Evolutionary conservation across 345 rosid species (phyloP).

Genomic region (sweet orange (Citrus sinensis)): DVS_A1.0 CM039162.1:24164001-24164500

Average conservation of each 20-base stretch:
- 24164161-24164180: conserved; percentile 10
- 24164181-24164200: conserved; percentile 22
- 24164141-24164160: conserved; percentile 63
- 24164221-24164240: conserved; percentile 6
- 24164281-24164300: background rate
- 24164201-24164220: background rate
- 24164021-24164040: conserved; percentile 87
- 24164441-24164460: no score
- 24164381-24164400: background rate
- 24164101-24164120: conserved; percentile 79
- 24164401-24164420: background rate
- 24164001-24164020: conserved; percentile 70
- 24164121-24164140: conserved; percentile 94
- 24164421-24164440: no score
- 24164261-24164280: conserved; percentile 24
- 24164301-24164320: background rate
- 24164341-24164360: background rate
- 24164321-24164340: background rate
- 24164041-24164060: conserved; percentile 56
- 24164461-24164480: background rate
- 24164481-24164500: background rate
- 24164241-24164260: conserved; percentile 21
- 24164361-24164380: background rate
- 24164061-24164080: conserved; percentile 59
- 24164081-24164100: conserved; percentile 82